Evolutionary conservation across 257 asterid genomes (phyloP).

Genomic region (Solanum verrucosum): DNA sequence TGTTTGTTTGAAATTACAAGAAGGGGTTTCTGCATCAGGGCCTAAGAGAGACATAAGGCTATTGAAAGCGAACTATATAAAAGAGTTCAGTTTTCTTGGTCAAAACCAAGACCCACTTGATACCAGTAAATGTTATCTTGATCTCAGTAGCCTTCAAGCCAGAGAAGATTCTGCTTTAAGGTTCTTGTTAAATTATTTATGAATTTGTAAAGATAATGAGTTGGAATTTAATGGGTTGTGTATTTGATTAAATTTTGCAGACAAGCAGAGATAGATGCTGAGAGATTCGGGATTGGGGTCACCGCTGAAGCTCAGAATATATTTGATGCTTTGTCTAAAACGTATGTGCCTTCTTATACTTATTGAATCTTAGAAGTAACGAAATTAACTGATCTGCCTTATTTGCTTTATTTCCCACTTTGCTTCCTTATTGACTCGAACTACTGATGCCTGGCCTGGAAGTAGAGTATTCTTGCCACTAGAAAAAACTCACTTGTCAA

Average conservation of each 20-base stretch:
- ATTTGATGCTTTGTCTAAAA: conserved; percentile 87
- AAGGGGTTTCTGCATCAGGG: conserved; percentile 67
- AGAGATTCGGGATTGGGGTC: conserved; percentile 94
- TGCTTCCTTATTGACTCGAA: neutral
- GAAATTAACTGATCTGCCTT: neutral
- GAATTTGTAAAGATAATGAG: neutral
- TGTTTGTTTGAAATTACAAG: conserved; percentile 45
- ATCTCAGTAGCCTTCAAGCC: conserved; percentile 62
- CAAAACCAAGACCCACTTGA: conserved; percentile 90
- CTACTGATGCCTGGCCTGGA: neutral
- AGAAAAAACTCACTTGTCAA: neutral
- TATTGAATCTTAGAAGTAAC: neutral
- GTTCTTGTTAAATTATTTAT: conserved; percentile 12
- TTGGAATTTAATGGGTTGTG: conserved; percentile 1
- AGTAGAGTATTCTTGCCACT: neutral
- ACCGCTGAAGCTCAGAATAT: conserved; percentile 85
- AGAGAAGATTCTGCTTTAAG: conserved; percentile 90
- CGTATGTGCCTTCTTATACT: conserved; percentile 39
- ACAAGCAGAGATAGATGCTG: conserved; percentile 86
- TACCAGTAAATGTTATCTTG: conserved; percentile 63
- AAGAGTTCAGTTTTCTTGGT: conserved; percentile 65
- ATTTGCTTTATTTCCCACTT: neutral
- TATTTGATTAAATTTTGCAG: conserved; percentile 31
- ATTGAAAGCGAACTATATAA: conserved; percentile 72
- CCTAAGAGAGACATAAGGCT: conserved; percentile 71